These are phyloP conservation scores for Rhytidhysteron rufulum DNA, from an alignment of 2,329 filamentous ascomycete species.

Conservation along the genomic window DNA sequence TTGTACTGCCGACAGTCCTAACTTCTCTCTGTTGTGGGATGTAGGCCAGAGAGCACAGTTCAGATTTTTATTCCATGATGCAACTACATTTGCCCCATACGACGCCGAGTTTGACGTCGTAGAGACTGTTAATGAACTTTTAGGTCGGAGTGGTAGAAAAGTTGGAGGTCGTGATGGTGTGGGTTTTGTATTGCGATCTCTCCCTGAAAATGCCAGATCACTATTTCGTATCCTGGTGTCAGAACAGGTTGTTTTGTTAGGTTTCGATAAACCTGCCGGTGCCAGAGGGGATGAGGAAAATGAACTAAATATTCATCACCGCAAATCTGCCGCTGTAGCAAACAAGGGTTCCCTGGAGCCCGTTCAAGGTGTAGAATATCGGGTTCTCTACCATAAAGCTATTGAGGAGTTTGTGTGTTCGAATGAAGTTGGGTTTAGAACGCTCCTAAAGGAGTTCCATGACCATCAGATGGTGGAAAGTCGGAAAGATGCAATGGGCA, in stretches of 20 bases:
- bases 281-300: slow-evolving; percentile 20
- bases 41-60: slow-evolving; percentile 76
- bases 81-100: slow-evolving; percentile 80
- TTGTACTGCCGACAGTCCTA: slow-evolving; percentile 82
- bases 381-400: slow-evolving; percentile 89
- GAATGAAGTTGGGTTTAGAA: slow-evolving; percentile 93
- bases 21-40: slow-evolving; percentile 87
- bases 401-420: slow-evolving; percentile 96
- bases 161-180: slow-evolving; percentile 89
- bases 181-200: slow-evolving; percentile 79
- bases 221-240: slow-evolving; percentile 81
- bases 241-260: slow-evolving; percentile 70
- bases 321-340: slow-evolving; percentile 22
- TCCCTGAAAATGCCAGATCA: slow-evolving; percentile 88
- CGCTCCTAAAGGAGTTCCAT: slow-evolving; percentile 92
- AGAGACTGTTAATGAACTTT: slow-evolving; percentile 82
- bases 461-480: slow-evolving; percentile 97
- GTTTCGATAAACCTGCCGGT: slow-evolving; percentile 39
- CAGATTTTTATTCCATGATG: slow-evolving; percentile 88
- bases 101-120: slow-evolving; percentile 75
- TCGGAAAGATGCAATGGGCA: slow-evolving; percentile 78
- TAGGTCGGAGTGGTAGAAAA: slow-evolving; percentile 74
- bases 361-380: slow-evolving; percentile 73
- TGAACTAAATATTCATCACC: slow-evolving; percentile 12
- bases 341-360: slow-evolving; percentile 29